These are phyloP conservation scores for Candida dubliniensis DNA, from an alignment of 1,139 yeast species.

Conservation along the genomic window DNA sequence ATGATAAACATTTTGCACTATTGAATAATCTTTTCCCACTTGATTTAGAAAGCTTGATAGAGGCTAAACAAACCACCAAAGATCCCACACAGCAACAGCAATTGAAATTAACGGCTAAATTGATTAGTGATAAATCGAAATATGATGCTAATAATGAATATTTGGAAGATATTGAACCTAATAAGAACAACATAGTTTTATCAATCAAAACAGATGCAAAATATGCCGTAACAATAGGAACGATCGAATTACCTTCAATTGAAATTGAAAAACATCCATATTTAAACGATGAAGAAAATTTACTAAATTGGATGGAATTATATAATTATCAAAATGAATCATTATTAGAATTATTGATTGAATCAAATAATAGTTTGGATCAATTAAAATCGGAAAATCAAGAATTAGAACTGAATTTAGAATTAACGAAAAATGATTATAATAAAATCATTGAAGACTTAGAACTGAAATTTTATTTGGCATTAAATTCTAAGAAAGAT, in stretches of 20 bases:
- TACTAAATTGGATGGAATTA: slow-evolving; percentile 32
- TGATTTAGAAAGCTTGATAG: slow-evolving; percentile 15
- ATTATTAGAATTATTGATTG: slow-evolving; percentile 9
- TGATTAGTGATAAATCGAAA: slow-evolving; percentile 7
- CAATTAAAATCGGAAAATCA: slow-evolving; percentile 15
- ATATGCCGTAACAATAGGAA: slow-evolving; percentile 28
- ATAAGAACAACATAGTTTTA: slow-evolving; percentile 14
- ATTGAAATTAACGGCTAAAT: slow-evolving; percentile 12
- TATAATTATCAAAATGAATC: slow-evolving; percentile 18
- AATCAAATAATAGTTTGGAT: slow-evolving; percentile 9
- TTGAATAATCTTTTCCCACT: slow-evolving; percentile 15
- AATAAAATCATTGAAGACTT: slow-evolving; percentile 31
- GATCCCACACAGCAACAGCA: slow-evolving; percentile 3
- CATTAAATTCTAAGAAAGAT: slow-evolving; percentile 37
- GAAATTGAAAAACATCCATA: slow-evolving; percentile 17
- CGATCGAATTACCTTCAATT: slow-evolving; percentile 19
- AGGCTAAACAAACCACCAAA: slow-evolving; percentile 8
- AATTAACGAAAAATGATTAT: slow-evolving; percentile 24
- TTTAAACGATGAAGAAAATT: slow-evolving; percentile 14
- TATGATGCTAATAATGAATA: slow-evolving; percentile 11
- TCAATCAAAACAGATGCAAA: slow-evolving; percentile 24
- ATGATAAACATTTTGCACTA: slow-evolving; percentile 11
- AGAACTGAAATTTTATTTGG: slow-evolving; percentile 37
- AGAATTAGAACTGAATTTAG: slow-evolving; percentile 18
- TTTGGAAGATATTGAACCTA: slow-evolving; percentile 5